Base-by-base conservation (phyloP, 2,329 filamentous ascomycete genomes). In the Dryadomyces sulphureus region DNA sequence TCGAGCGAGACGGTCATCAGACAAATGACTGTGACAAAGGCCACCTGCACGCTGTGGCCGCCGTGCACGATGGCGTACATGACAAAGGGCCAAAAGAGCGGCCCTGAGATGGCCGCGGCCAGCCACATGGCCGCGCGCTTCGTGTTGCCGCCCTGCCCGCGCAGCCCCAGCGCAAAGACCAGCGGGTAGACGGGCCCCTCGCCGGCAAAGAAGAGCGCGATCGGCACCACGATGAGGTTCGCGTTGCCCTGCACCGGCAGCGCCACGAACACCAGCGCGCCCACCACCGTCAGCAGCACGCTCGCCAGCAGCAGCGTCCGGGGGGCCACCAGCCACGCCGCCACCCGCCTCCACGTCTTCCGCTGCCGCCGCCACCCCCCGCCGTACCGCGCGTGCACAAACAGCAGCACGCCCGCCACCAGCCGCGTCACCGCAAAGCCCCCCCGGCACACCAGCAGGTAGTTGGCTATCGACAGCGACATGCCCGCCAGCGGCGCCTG, bases 181-280 rank as follows among this genome's bases (percentile, higher is more conserved):
- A 89, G 78, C 0, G 88, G 87, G 69, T 85, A 94, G 54, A 86
- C 76, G 44, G 87, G 85, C 0, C 81, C 84, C 60, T 90, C 85
- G 56, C 84, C 86, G 61, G 93, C 86, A 53, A 86, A 80, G 52
- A 84, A 82, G 24, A 89, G 55, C 35, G 80, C 68, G 2, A 84
- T 65, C 52, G 85, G 79, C n/a, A 76, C 67, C 21, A 67, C 63
- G 21, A 78, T 59, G 0, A 72, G 52, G 51, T 76, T 69, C 0
- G 70, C 63, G 47, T 73, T 64, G 1, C 7, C 7, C 36, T 52
- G 45, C 4, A 65, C 65, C 3, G 59, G 60, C 9, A 77, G 50
- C 2, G 69, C 61, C 27, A 72, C 67, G 4, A 68, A 62, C 5
- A 75, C 54, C 7, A 74, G 57, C 2, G 68, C 64, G 45, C 68